Evolutionary conservation across 345 rosid species (phyloP), one percentile per base, ranked within the genome.

Genomic region (Hirschfeldia incana): DNA sequence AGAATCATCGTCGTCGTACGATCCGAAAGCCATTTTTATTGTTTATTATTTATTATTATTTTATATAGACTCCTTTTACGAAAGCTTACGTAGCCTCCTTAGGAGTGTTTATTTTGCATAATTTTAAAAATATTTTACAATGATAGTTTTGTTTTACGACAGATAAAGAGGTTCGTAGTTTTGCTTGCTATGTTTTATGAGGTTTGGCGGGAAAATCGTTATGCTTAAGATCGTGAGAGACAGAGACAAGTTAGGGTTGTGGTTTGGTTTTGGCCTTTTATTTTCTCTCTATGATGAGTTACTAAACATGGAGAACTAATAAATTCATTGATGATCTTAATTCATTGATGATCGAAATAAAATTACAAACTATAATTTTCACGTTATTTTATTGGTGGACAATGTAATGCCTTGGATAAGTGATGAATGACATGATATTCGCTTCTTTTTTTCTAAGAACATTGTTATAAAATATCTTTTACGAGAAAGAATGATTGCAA

Each of bases 1-100:
- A 4, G 74, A 57, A 37, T 67, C 73, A 30, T 67, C 73, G 26
- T 67, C 73, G 26, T 71, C 67, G n/a, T 72, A 66, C 60, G 66
- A 21, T 21, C 68, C 80, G 5, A 15, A 33, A 57, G 74, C 13
- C 86, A 70, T 80, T 63, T 7, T 11, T 29, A 16, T 70, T 3
- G 3, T 69, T 53, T 53, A 6, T 49, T 49, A 16, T n/a, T 55
- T 27, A 1, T 10, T 58, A 1, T 72, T 55, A 4, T 61, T 63
- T 49, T 63, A n/a, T 64, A 37, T 42, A 17, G 27, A 58, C 65
- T 71, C 75, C 55, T 53, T 2, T 70, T 70, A 53, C 26, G 76
- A 77, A 77, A 77, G 81, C 81, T 77, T 53, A 64, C 71, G 76
- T 77, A 77, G 81, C 76, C 81, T 77, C 76, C 55, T 77, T 53